Evolutionary conservation across 306 rosid genomes (phyloP).

Genomic region (Myrica gale): DNA sequence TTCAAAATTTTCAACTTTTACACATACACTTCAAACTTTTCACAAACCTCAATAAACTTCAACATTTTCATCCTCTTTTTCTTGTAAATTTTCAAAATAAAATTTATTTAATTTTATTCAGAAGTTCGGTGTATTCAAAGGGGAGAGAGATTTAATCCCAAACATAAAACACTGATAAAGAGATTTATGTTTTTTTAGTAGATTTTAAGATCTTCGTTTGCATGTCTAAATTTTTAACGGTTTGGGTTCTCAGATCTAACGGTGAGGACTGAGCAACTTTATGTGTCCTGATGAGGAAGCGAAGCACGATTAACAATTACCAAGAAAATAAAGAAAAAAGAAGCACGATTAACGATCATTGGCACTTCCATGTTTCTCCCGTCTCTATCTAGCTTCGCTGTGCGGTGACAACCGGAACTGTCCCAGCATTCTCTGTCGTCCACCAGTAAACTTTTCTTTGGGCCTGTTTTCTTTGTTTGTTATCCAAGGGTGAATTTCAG

Average conservation of each 20-base stretch:
- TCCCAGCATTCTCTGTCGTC: background rate
- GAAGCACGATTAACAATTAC: background rate
- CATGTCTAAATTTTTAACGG: no score
- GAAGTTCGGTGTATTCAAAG: no score
- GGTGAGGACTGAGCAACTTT: constrained; percentile 13
- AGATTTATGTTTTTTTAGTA: no score
- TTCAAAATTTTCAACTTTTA: no score
- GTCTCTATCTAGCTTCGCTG: constrained; percentile 20
- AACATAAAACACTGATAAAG: no score
- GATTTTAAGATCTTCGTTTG: no score
- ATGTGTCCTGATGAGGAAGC: background rate
- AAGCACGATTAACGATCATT: background rate
- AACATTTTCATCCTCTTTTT: no score
- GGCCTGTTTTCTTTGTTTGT: constrained; percentile 1
- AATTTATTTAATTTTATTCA: no score
- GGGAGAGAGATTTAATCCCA: no score
- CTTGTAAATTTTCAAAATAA: no score
- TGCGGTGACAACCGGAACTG: constrained; percentile 13
- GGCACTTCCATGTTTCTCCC: background rate
- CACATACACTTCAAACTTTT: no score
- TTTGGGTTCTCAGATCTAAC: background rate
- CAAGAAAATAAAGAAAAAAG: background rate
- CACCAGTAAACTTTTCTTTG: background rate
- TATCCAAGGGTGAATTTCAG: constrained; percentile 1
- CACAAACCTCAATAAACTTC: no score